These are phyloP conservation scores for Phytophthora meadii DNA, from an alignment of 352 stramenopile genomes.

Conservation along the genomic window DNA sequence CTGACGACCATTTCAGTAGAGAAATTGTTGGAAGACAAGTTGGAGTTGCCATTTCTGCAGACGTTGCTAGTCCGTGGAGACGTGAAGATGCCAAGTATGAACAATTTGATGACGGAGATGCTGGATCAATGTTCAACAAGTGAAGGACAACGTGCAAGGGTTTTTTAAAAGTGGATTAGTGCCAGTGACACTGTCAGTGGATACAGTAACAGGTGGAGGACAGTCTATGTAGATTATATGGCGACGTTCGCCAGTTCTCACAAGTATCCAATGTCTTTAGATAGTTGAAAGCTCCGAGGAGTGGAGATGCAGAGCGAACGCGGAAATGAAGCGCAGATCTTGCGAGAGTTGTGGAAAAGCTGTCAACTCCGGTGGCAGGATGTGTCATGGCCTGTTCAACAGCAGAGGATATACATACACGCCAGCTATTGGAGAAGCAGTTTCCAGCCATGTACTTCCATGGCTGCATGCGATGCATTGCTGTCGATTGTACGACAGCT, in stretches of 20 bases:
- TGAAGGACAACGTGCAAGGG: slow-evolving; percentile 25
- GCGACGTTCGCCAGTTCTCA: slow-evolving; percentile 25
- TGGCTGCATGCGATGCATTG: slow-evolving; percentile 43
- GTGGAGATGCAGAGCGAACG: slow-evolving; percentile 14
- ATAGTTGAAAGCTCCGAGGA: slow-evolving; percentile 27
- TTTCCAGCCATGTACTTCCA: slow-evolving; percentile 51
- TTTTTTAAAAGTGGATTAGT: slow-evolving; percentile 39
- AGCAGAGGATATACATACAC: slow-evolving; percentile 20
- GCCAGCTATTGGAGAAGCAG: slow-evolving; percentile 32
- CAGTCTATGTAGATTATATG: slow-evolving; percentile 31
- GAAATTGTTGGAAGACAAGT: slow-evolving; percentile 14
- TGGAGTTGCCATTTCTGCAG: slow-evolving; percentile 19
- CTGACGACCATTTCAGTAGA: slow-evolving; percentile 34
- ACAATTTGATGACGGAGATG: slow-evolving; percentile 40
- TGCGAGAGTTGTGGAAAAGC: slow-evolving; percentile 20
- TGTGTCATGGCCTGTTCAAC: slow-evolving; percentile 38
- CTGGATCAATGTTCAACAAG: slow-evolving; percentile 38
- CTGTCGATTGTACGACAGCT: slow-evolving; percentile 30
- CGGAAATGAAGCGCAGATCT: slow-evolving; percentile 35
- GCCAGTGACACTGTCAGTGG: slow-evolving; percentile 33
- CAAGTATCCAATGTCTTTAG: slow-evolving; percentile 35
- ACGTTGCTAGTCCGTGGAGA: slow-evolving; percentile 10
- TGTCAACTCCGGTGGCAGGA: slow-evolving; percentile 31
- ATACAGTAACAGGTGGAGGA: slow-evolving; percentile 4
- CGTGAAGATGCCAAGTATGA: slow-evolving; percentile 11